phyloP scores from a whole-genome alignment of 176 grass and related monocot genomes.

The Metroxylon sagu region DNA sequence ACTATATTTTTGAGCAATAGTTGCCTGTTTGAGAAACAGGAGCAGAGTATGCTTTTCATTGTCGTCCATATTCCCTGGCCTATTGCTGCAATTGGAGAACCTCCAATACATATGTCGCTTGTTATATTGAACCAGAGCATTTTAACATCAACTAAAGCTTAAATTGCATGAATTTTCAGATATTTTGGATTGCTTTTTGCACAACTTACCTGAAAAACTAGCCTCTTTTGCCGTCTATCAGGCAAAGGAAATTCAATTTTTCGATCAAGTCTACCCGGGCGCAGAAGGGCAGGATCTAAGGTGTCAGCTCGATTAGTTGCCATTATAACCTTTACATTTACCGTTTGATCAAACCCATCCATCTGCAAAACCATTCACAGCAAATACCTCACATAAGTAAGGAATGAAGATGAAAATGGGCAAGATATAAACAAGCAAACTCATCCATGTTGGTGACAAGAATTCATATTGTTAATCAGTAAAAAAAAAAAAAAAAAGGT shows the following conservation, averaged over 20 bases:
- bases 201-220: slow-evolving; percentile 86
- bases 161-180: not conserved
- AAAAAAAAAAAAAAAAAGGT: no score
- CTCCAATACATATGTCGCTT: no score
- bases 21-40: no score
- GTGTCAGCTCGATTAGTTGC: slow-evolving; percentile 97
- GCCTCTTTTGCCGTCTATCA: slow-evolving; percentile 84
- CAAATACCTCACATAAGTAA: not conserved
- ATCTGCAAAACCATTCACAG: slow-evolving; percentile 47
- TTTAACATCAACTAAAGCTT: no score
- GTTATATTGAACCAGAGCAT: no score
- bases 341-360: slow-evolving; percentile 99
- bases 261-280: slow-evolving; percentile 86
- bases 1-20: no score
- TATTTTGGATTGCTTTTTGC: not conserved
- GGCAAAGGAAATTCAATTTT: slow-evolving; percentile 99
- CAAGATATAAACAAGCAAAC: not conserved
- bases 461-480: no score
- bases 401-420: not conserved
- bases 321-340: slow-evolving; percentile 99
- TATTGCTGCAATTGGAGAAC: no score
- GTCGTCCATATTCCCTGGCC: no score
- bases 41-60: no score
- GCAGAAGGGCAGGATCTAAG: slow-evolving; percentile 84
- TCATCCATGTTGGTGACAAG: not conserved